Evolutionary conservation across 2,329 filamentous ascomycete genomes (phyloP).

Genomic region (Graphilbum sp.): DNA sequence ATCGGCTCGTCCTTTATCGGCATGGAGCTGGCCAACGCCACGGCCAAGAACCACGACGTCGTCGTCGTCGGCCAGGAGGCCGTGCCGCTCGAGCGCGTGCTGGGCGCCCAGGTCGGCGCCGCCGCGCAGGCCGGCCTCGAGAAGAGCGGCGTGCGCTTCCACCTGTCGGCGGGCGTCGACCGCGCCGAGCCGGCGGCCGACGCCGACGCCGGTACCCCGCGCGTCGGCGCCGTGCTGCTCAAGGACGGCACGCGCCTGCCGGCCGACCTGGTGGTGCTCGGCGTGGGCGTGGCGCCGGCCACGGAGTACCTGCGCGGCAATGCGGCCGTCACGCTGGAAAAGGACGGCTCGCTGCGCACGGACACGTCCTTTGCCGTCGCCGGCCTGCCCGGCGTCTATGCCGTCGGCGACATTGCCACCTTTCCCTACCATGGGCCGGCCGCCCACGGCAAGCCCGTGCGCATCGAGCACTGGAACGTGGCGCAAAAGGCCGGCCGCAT

Average conservation of each 20-base stretch:
- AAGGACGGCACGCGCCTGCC: constrained; percentile 74
- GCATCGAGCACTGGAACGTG: constrained; percentile 98
- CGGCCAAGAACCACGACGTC: constrained; percentile 67
- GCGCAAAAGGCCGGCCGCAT: constrained; percentile 81
- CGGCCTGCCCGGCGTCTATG: constrained; percentile 70
- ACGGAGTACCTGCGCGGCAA: constrained; percentile 71
- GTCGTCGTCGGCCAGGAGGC: constrained; percentile 80
- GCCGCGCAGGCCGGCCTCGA: constrained; percentile 69
- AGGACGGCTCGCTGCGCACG: constrained; percentile 73
- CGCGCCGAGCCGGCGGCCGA: constrained; percentile 58
- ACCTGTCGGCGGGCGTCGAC: constrained; percentile 65
- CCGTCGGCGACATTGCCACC: constrained; percentile 86
- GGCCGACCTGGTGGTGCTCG: constrained; percentile 81
- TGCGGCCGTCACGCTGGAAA: constrained; percentile 49
- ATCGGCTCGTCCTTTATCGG: constrained; percentile 93
- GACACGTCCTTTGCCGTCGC: constrained; percentile 65
- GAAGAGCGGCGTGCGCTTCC: constrained; percentile 77
- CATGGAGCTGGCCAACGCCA: constrained; percentile 88
- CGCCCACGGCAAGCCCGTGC: constrained; percentile 52
- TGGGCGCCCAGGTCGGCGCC: constrained; percentile 65
- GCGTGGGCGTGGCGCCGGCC: constrained; percentile 73
- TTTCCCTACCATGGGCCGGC: constrained; percentile 90
- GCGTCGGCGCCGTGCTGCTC: constrained; percentile 65
- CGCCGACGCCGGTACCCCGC: constrained; percentile 46
- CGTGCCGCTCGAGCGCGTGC: constrained; percentile 68